Evolutionary conservation across 192 early-diverging fungal species (phyloP).

Genomic region (Gaertneriomyces sp.): DNA sequence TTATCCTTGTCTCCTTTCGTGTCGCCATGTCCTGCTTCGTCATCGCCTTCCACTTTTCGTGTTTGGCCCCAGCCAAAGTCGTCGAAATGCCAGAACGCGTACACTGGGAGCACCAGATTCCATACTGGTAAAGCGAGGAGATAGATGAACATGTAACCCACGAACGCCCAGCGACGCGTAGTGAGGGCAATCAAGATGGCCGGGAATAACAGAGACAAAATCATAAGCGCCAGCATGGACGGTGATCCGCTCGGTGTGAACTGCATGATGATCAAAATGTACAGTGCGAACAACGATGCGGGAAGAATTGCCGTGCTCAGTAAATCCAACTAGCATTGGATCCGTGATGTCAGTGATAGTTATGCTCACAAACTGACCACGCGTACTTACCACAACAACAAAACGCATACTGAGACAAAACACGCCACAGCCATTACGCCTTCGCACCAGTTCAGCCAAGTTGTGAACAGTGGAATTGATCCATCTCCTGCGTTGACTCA

Average conservation of each 20-base stretch:
- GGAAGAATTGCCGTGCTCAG: slow-evolving; percentile 89
- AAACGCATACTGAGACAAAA: slow-evolving; percentile 95
- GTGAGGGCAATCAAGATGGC: slow-evolving; percentile 88
- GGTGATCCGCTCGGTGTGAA: slow-evolving; percentile 48
- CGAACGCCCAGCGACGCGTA: slow-evolving; percentile 77
- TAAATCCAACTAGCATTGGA: slow-evolving; percentile 56
- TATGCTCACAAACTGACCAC: background rate
- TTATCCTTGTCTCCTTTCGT: slow-evolving; percentile 9
- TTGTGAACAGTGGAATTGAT: slow-evolving; percentile 98
- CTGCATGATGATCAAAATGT: slow-evolving; percentile 30
- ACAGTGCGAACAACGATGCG: slow-evolving; percentile 69
- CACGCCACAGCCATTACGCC: slow-evolving; percentile 86
- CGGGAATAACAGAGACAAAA: slow-evolving; percentile 75
- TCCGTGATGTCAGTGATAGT: background rate
- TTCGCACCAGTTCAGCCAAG: slow-evolving; percentile 81
- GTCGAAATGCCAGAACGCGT: slow-evolving; percentile 56
- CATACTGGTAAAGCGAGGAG: slow-evolving; percentile 79
- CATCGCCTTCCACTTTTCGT: slow-evolving; percentile 46
- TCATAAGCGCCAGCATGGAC: slow-evolving; percentile 68
- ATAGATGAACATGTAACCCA: slow-evolving; percentile 84
- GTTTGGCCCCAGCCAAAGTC: slow-evolving; percentile 58
- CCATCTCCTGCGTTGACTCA: slow-evolving; percentile 91
- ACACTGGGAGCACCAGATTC: slow-evolving; percentile 84
- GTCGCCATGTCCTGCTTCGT: slow-evolving; percentile 62
- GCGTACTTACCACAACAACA: slow-evolving; percentile 53